Evolutionary conservation across 805 yeast species (phyloP).

Genomic region (Babjeviella inositovora): DNA sequence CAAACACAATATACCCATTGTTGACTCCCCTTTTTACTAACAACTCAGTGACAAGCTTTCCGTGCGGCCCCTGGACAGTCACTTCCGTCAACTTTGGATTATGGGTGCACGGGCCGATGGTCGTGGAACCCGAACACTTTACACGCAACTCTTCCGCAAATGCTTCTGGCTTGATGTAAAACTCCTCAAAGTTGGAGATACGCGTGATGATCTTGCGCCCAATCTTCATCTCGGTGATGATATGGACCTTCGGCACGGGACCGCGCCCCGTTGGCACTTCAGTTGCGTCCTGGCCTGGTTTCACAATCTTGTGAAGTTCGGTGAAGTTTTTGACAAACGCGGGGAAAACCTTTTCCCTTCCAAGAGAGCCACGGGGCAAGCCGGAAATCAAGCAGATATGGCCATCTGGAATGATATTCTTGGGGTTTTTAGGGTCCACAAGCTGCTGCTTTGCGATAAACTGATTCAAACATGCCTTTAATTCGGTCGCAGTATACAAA

Average conservation of each 20-base stretch:
- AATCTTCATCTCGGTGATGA: slow-evolving; percentile 59
- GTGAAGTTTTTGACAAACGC: slow-evolving; percentile 29
- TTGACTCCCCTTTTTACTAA: slow-evolving; percentile 50
- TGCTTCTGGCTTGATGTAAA: slow-evolving; percentile 43
- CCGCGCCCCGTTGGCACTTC: slow-evolving; percentile 38
- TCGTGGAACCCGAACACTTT: slow-evolving; percentile 81
- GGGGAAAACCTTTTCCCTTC: slow-evolving; percentile 26
- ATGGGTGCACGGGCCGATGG: slow-evolving; percentile 44
- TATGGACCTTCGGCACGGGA: slow-evolving; percentile 42
- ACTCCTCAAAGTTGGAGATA: slow-evolving; percentile 53
- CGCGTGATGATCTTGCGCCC: slow-evolving; percentile 74
- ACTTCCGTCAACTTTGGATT: slow-evolving; percentile 49
- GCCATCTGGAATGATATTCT: slow-evolving; percentile 38
- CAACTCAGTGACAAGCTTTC: slow-evolving; percentile 38
- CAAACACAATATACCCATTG: slow-evolving; percentile 44
- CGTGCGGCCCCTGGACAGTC: slow-evolving; percentile 85
- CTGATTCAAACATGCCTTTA: slow-evolving; percentile 31
- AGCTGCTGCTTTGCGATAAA: slow-evolving; percentile 42
- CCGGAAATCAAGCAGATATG: too few relatives aligned
- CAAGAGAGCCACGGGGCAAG: slow-evolving; percentile 10
- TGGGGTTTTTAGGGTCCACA: slow-evolving; percentile 33
- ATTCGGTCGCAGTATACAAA: slow-evolving; percentile 35
- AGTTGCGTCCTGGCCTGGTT: slow-evolving; percentile 21
- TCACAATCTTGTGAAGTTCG: slow-evolving; percentile 29
- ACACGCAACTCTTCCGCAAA: slow-evolving; percentile 57